Percentiles rank a stretch among this genome's conserved stretches.
These are phyloP conservation scores for Eucalyptus erythrocorys DNA, from an alignment of 345 rosid species.

Conservation along the genomic window DNA sequence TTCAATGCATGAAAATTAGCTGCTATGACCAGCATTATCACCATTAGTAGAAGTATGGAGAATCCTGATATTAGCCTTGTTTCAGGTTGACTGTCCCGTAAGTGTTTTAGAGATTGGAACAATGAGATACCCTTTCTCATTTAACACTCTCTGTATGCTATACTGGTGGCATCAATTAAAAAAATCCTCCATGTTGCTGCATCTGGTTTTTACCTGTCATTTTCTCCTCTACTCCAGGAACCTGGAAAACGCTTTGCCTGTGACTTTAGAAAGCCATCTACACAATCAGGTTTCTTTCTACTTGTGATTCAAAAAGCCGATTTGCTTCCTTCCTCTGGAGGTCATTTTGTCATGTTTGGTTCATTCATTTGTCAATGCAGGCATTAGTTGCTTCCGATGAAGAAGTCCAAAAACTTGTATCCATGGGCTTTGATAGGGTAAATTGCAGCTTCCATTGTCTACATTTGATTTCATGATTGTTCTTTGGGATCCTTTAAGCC, in stretches of 20 bases:
- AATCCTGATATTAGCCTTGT: background rate
- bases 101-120: background rate
- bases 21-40: background rate
- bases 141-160: background rate
- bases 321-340: background rate
- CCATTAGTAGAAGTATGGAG: background rate
- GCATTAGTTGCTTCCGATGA: constrained; percentile 41
- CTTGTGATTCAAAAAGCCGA: background rate
- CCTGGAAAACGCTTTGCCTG: background rate
- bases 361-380: constrained; percentile 9
- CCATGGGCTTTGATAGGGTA: constrained; percentile 97
- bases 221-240: background rate
- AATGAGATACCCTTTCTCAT: background rate
- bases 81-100: background rate
- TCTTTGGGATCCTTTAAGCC: background rate
- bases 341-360: background rate
- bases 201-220: background rate
- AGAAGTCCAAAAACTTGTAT: constrained; percentile 67
- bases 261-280: background rate
- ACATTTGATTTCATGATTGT: background rate
- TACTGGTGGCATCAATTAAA: background rate
- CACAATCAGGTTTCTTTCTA: background rate
- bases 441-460: background rate
- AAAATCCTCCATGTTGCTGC: background rate
- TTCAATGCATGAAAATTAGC: background rate